These are phyloP conservation scores for Salvia miltiorrhiza DNA, from an alignment of 257 asterid species.

Conservation along the genomic window DNA sequence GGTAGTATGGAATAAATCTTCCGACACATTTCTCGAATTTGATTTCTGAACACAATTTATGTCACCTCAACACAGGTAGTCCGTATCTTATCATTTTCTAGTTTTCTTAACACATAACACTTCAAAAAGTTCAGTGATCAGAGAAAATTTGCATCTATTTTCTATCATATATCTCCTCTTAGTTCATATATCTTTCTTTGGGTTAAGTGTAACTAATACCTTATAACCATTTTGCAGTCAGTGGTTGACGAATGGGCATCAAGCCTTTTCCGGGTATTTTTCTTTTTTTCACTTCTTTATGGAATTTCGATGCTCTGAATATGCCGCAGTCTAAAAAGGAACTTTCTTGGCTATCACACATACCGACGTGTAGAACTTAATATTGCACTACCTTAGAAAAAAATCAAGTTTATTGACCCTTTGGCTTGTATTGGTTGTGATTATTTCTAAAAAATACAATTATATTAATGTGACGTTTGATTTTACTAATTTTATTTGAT, in stretches of 20 bases:
- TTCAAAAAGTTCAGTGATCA: not conserved
- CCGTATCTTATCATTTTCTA: not conserved
- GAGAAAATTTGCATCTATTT: not conserved
- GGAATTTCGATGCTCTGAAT: slow-evolving; percentile 17
- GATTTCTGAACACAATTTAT: not conserved
- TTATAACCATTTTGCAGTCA: slow-evolving; percentile 51
- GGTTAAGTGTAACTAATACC: slow-evolving; percentile 19
- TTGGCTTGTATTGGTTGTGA: slow-evolving; percentile 7
- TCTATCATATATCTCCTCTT: not conserved
- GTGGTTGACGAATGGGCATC: slow-evolving; percentile 98
- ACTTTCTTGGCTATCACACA: slow-evolving; percentile 20
- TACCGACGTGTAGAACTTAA: not conserved
- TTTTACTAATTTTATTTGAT: slow-evolving; percentile 2
- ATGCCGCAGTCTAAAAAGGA: slow-evolving; percentile 11
- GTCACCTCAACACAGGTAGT: not conserved
- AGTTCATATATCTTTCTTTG: not conserved
- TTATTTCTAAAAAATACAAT: not conserved
- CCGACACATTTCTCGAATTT: slow-evolving; percentile 1
- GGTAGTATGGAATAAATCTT: slow-evolving; percentile 43
- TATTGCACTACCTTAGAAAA: not conserved
- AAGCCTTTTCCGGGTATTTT: slow-evolving; percentile 92
- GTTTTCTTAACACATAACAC: slow-evolving; percentile 15
- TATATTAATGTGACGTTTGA: not conserved
- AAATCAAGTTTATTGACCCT: slow-evolving; percentile 8
- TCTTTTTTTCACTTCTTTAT: slow-evolving; percentile 25